Conservation (phyloP, 2,329 filamentous ascomycete species). For the Sclerotinia trifoliorum region DNA sequence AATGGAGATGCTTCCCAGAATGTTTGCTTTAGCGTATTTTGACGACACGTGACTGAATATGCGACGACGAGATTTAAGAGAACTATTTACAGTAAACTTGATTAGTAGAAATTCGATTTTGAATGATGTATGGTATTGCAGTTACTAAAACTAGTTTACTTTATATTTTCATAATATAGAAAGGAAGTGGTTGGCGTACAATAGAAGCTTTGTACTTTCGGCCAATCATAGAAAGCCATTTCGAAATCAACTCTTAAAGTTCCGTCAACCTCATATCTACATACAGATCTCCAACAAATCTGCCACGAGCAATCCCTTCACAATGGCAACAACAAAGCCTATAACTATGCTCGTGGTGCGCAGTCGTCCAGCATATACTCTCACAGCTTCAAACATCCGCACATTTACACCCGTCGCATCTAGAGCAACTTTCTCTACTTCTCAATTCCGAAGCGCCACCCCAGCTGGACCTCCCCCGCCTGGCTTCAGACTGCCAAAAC, state of each 20-base stretch:
- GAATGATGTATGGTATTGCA: neutral
- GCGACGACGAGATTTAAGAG: conserved; percentile 4
- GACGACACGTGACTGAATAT: conserved; percentile 4
- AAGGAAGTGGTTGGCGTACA: conserved; percentile 13
- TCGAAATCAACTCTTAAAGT: conserved; percentile 20
- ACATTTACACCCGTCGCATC: conserved; percentile 30
- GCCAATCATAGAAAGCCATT: conserved; percentile 21
- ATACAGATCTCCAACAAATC: conserved; percentile 30
- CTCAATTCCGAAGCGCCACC: conserved; percentile 49
- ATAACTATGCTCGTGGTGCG: conserved; percentile 42
- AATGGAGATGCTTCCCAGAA: conserved; percentile 18
- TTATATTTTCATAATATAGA: neutral
- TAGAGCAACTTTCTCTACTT: conserved; percentile 38
- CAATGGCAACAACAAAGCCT: conserved; percentile 41
- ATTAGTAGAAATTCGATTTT: neutral
- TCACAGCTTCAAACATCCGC: conserved; percentile 33
- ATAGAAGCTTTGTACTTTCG: conserved; percentile 10
- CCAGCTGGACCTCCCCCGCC: conserved; percentile 75
- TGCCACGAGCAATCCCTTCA: conserved; percentile 39
- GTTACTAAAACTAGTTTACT: neutral
- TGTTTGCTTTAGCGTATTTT: conserved; percentile 27
- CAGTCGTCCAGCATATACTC: conserved; percentile 36
- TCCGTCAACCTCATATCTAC: conserved; percentile 20
- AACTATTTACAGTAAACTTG: neutral
- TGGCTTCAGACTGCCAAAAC: conserved; percentile 74